phyloP scores from a whole-genome alignment of 257 asterid genomes.

The Euphrasia confusa region DNA sequence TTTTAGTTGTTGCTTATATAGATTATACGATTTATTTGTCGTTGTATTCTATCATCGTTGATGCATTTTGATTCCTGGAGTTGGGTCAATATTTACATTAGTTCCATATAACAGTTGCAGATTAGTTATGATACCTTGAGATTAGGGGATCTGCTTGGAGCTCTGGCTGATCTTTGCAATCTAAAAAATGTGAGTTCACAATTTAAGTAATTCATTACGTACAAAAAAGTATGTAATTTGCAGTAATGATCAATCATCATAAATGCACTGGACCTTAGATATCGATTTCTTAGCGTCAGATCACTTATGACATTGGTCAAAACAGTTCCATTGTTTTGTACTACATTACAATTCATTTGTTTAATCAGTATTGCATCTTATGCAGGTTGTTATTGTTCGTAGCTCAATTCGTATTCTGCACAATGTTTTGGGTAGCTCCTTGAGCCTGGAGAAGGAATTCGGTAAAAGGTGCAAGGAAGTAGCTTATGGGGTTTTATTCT shows the following conservation, averaged over 20 bases:
- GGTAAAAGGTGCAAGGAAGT: conserved; percentile 44
- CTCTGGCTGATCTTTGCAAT: conserved; percentile 67
- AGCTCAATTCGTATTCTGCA: conserved; percentile 65
- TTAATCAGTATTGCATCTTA: conserved; percentile 26
- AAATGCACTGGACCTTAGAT: too few species aligned
- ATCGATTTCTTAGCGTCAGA: too few species aligned
- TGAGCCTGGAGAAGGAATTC: conserved; percentile 37
- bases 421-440: conserved; percentile 45
- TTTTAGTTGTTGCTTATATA: conserved; percentile 19
- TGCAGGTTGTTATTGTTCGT: conserved; percentile 64
- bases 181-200: conserved; percentile 59
- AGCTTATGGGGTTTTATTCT: conserved; percentile 24
- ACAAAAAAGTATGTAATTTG: too few species aligned
- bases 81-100: not conserved
- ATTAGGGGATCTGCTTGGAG: conserved; percentile 59
- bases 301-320: conserved; percentile 10
- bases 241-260: too few species aligned
- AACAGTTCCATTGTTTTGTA: conserved; percentile 1
- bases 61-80: conserved; percentile 12
- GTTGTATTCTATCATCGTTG: conserved; percentile 13
- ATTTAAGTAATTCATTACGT: conserved; percentile 3
- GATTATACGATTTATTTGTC: conserved; percentile 5
- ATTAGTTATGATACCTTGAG: conserved; percentile 46
- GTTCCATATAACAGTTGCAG: conserved; percentile 43
- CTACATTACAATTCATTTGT: conserved; percentile 14